Conservation (phyloP, 345 rosid genomes). For the Brassica cretica region DNA sequence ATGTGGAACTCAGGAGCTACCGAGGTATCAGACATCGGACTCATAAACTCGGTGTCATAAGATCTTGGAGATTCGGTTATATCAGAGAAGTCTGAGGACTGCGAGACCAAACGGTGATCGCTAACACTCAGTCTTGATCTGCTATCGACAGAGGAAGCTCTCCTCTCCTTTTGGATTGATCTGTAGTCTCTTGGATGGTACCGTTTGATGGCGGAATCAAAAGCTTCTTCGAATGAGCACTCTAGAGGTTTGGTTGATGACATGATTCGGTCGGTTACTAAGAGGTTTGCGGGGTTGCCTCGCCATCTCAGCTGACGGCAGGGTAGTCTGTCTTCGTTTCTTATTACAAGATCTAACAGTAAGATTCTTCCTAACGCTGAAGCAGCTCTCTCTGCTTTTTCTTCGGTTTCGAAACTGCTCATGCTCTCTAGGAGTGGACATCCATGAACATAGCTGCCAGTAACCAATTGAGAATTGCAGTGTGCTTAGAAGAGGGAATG, state of each 20-base stretch:
- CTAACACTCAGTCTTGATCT: slow-evolving; percentile 50
- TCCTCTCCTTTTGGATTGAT: slow-evolving; percentile 82
- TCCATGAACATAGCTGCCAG: slow-evolving; percentile 92
- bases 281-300: slow-evolving; percentile 90
- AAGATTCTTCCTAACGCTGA: slow-evolving; percentile 86
- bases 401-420: slow-evolving; percentile 66
- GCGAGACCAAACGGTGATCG: slow-evolving; percentile 49
- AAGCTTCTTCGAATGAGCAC: slow-evolving; percentile 61
- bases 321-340: slow-evolving; percentile 96
- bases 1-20: slow-evolving; percentile 54
- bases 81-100: slow-evolving; percentile 72
- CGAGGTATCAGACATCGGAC: slow-evolving; percentile 56
- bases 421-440: slow-evolving; percentile 85
- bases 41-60: slow-evolving; percentile 48
- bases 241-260: slow-evolving; percentile 45
- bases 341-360: slow-evolving; percentile 87
- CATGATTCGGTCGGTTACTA: slow-evolving; percentile 67
- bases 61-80: slow-evolving; percentile 62
- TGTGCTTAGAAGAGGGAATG: neutral
- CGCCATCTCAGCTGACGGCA: slow-evolving; percentile 97
- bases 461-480: slow-evolving; percentile 11
- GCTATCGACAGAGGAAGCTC: slow-evolving; percentile 81
- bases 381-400: slow-evolving; percentile 76
- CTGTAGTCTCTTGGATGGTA: slow-evolving; percentile 73
- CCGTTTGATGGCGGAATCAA: slow-evolving; percentile 74